Evolutionary conservation across 164 flowering plant genomes (phyloP).

Genomic region (Chloranthus sessilifolius): DNA sequence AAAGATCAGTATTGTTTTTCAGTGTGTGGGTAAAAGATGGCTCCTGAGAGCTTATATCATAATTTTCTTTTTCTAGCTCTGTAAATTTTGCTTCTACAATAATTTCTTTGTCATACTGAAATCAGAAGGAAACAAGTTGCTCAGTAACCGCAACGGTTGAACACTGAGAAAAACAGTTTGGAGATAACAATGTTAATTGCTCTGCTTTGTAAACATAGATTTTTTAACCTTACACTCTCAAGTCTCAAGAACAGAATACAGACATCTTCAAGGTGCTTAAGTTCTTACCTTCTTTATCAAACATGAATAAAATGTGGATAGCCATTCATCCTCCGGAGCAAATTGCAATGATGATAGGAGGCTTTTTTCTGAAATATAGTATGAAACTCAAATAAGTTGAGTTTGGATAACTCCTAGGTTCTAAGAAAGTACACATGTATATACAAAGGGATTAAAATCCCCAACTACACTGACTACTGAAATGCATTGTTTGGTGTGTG

Average conservation of each 20-base stretch:
- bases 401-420: too few relatives aligned
- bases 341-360: conserved; percentile 76
- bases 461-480: too few relatives aligned
- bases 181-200: background rate
- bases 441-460: too few relatives aligned
- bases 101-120: conserved; percentile 79
- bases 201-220: too few relatives aligned
- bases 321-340: conserved; percentile 86
- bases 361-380: conserved; percentile 48
- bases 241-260: too few relatives aligned
- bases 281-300: conserved; percentile 69
- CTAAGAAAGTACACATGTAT: too few relatives aligned
- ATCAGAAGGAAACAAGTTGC: conserved; percentile 7
- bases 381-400: conserved; percentile 11
- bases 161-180: background rate
- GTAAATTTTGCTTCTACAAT: conserved; percentile 75
- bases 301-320: conserved; percentile 86
- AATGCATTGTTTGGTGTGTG: too few relatives aligned
- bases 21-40: conserved; percentile 45
- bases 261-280: background rate
- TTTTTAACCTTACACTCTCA: too few relatives aligned
- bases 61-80: conserved; percentile 66
- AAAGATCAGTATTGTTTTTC: conserved; percentile 75
- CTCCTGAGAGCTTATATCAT: conserved; percentile 30
- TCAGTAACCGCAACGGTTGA: background rate